A percentile compares a stretch with the other conserved stretches of the same genome.
phyloP scores from a whole-genome alignment of 495 filamentous ascomycete species.

The Neurospora hispaniola region DNA sequence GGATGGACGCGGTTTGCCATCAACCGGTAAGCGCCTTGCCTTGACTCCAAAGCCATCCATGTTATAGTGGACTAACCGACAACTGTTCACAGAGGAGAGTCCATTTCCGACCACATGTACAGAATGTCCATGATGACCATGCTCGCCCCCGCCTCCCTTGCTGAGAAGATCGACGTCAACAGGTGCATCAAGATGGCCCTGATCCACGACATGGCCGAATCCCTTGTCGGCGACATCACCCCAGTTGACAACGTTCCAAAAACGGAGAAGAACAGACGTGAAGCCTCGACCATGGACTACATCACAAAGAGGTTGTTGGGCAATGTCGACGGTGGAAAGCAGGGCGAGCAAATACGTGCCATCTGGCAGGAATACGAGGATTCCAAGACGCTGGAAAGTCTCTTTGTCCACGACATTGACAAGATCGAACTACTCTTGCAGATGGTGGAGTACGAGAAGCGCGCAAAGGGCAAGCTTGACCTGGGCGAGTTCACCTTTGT shows the following conservation, averaged over 20 bases:
- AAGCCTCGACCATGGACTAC: conserved; percentile 83
- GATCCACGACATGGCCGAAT: conserved; percentile 95
- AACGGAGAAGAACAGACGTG: conserved; percentile 75
- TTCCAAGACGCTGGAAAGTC: conserved; percentile 65
- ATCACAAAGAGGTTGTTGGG: conserved; percentile 62
- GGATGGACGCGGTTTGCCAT: conserved; percentile 89
- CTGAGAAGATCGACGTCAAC: conserved; percentile 57
- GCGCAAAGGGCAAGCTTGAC: conserved; percentile 50
- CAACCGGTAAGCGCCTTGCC: conserved; percentile 31
- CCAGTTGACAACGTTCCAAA: conserved; percentile 65
- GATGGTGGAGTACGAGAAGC: conserved; percentile 93
- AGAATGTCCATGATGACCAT: conserved; percentile 96
- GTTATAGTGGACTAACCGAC: conserved; percentile 4
- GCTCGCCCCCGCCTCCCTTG: conserved; percentile 72
- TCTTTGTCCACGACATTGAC: conserved; percentile 93
- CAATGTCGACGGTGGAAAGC: conserved; percentile 55
- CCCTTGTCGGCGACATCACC: conserved; percentile 91
- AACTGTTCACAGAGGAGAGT: conserved; percentile 46
- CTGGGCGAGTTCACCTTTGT: conserved; percentile 78
- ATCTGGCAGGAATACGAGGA: conserved; percentile 95
- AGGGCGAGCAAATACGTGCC: conserved; percentile 56
- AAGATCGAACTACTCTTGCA: conserved; percentile 91
- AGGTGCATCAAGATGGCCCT: conserved; percentile 90
- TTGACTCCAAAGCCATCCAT: neutral
- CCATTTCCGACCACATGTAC: conserved; percentile 98